Evolutionary conservation across 495 filamentous ascomycete species (phyloP), one percentile per base, ranked within the genome.

Genomic region (Aspergillus cristatus): DNA sequence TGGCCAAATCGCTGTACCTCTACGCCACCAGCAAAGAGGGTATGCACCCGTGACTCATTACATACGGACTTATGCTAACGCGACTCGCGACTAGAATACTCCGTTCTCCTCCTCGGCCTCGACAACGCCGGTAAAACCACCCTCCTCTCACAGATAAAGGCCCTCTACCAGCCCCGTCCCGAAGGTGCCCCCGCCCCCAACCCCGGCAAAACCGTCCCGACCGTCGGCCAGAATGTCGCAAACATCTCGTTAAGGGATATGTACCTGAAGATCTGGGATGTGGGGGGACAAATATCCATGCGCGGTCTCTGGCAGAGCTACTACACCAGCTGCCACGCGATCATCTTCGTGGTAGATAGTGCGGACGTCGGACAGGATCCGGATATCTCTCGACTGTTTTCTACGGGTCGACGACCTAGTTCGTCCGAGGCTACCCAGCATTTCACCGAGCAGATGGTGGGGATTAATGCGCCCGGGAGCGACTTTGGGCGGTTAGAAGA

Each of bases 111-210:
- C 34, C 84, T 97, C 46, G 91, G 91, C 36, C 82, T 98, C 55
- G 91, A 98, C 66, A 96, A 96, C 53, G 91, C 91, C 36, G 91
- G 91, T 60, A 98, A 98, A 70, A 97, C 91, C 25, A 98, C 91
- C 11, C 87, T 98, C 57, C 87, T 95, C 60, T 86, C 91, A 44
- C 86, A 95, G 55, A 83, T 96, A 54, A 95, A 95, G 65, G 75
- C 86, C 28, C 70, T 90, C 51, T 94, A 83, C 65, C 73, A 80
- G 39, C 78, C 82, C 25, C 72, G 74, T 40, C 46, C 65, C 12
- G 70, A 72, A 48, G 70, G 75, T 39, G 58, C 74, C 37, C 58
- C 65, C 63, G 42, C 58, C 11, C 50, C 62, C 40, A 65, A 78
- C 72, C 65, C 59, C 36, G 61, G 70, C 37, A 78, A 78, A 43